Evolutionary conservation across 768 basidiomycete species (phyloP).

Genomic region (Pleurotus djamor): DNA sequence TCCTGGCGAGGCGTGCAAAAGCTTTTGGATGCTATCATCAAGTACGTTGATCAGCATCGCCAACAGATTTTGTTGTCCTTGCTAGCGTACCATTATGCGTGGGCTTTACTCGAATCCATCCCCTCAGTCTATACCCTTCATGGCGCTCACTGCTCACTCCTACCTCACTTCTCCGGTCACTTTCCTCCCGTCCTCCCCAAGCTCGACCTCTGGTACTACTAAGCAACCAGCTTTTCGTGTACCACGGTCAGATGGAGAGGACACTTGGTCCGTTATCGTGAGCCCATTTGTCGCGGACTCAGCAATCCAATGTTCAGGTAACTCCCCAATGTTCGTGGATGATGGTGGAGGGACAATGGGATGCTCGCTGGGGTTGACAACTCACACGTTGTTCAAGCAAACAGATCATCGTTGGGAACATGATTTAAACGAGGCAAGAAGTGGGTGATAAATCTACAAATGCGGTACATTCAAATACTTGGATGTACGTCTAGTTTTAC

Average conservation of each 20-base stretch:
- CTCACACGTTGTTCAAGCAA: neutral
- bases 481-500: neutral
- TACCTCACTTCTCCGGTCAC: slow-evolving; percentile 46
- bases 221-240: slow-evolving; percentile 13
- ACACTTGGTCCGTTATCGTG: slow-evolving; percentile 46
- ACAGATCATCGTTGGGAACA: neutral
- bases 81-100: neutral
- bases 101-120: neutral
- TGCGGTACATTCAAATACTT: neutral
- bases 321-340: slow-evolving; percentile 30
- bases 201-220: neutral
- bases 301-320: neutral
- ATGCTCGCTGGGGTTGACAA: slow-evolving; percentile 33
- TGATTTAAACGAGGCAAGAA: slow-evolving; percentile 2
- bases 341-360: slow-evolving; percentile 39
- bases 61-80: too few relatives aligned
- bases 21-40: slow-evolving; percentile 37
- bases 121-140: slow-evolving; percentile 26
- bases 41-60: neutral
- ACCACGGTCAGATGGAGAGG: slow-evolving; percentile 49
- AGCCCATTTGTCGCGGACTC: slow-evolving; percentile 15
- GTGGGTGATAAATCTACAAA: neutral
- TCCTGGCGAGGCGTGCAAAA: slow-evolving; percentile 61
- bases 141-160: slow-evolving; percentile 42
- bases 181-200: slow-evolving; percentile 34